Evolutionary conservation across 495 filamentous ascomycete species (phyloP), one percentile per base, ranked within the genome.

Genomic region (Penicillium herquei): DNA sequence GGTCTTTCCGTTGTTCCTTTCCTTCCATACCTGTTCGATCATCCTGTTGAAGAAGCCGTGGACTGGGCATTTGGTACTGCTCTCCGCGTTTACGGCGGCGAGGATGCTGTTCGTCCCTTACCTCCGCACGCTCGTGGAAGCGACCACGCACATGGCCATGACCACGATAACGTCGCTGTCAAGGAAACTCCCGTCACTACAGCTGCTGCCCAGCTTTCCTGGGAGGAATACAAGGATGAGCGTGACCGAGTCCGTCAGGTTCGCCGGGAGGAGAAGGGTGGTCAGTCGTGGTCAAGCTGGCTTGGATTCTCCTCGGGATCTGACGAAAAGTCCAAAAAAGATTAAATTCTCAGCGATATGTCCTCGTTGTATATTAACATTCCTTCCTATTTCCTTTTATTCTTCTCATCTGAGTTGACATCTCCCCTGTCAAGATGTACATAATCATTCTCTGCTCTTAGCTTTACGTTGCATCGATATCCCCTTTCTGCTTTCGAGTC

Each of bases 31-130:
- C 66, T 97, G 39, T 98, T 98, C 67, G 94, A 98, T 63, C 82
- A 96, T 65, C 92, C 94, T 9, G 90, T 98, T 21, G 94, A 97
- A 70, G 78, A 89, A 52, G 91, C 87, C 0, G 87, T 96, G 3
- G 93, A 97, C 62, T 96, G 88, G 89, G 66, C 76, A 8, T 97
- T 98, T 77, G 87, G 94, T 50, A 88, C 84, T 58, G 88, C 79
- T 0, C 88, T 95, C 56, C 79, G 84, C 61, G 60, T 78, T 3
- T 80, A 88, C 58, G 90, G 86, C 6, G 90, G 91, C 1, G 80
- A 85, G 50, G 70, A 77, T 39, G 78, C 78, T n/a, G 74, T 81
- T 7, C 63, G 63, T 17, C 65, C 70, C 11, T 50, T 74, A n/a
- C 72, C 73, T 37, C 49, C 57, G 12, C 51, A 59, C 41, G 46